phyloP scores from a whole-genome alignment of 495 filamentous ascomycete genomes.

The Podospora conica region DNA sequence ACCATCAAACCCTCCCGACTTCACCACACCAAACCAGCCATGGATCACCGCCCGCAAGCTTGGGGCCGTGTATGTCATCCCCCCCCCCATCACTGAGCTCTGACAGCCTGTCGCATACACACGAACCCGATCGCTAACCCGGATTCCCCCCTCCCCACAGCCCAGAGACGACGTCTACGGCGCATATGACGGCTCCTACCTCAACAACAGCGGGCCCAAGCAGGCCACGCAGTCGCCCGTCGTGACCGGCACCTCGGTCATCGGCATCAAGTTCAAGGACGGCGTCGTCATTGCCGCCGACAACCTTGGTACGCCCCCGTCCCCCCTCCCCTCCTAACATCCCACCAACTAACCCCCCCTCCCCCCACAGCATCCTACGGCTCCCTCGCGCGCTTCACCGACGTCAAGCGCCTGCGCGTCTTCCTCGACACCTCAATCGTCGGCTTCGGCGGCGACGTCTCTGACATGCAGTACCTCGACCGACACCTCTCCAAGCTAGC shows the following conservation, averaged over 20 bases:
- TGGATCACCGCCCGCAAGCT: constrained; percentile 94
- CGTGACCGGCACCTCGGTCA: constrained; percentile 92
- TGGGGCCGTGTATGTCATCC: constrained; percentile 80
- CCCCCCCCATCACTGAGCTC: background rate
- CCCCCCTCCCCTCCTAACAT: background rate
- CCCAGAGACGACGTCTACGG: constrained; percentile 95
- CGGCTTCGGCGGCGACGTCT: constrained; percentile 90
- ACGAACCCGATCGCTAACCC: constrained; percentile 2
- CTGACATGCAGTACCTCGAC: constrained; percentile 97
- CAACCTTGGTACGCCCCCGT: constrained; percentile 65
- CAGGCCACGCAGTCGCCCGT: constrained; percentile 83
- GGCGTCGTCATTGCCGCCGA: constrained; percentile 95
- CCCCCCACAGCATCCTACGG: constrained; percentile 82
- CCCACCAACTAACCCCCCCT: constrained; percentile 2
- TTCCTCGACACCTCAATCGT: constrained; percentile 75
- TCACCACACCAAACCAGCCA: constrained; percentile 30
- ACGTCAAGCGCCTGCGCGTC: constrained; percentile 80
- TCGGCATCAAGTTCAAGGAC: constrained; percentile 90
- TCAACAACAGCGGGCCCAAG: constrained; percentile 63
- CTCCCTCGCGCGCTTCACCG: constrained; percentile 91
- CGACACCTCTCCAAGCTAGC: constrained; percentile 78
- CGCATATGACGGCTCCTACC: constrained; percentile 78
- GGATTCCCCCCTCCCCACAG: constrained; percentile 37
- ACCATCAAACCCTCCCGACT: background rate
- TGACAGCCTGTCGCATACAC: background rate